Base-by-base conservation (phyloP, 2,329 filamentous ascomycete species). In the Colletotrichum sp. region DNA sequence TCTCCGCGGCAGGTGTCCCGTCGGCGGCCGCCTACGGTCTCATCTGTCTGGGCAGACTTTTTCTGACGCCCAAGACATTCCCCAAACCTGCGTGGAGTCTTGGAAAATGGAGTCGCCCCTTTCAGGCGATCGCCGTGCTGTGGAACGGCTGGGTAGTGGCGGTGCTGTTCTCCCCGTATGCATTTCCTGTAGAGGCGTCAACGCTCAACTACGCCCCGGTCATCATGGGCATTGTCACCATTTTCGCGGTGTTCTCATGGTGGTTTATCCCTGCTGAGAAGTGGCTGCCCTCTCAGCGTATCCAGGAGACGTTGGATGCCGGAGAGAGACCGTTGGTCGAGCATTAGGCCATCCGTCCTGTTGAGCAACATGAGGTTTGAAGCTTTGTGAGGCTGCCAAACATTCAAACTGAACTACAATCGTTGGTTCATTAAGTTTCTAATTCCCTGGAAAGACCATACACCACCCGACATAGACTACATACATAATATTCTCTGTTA, bases 121-220 rank as follows among this genome's bases (percentile, higher is more conserved):
- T 89, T 69, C 87, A 88, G 71, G 82, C 87, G 28, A 86, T 89
- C 66, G 83, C 84, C 0, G 85, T 89, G 2, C 81, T 89, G 59
- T 89, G 88, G 88, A 89, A 89, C 66, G 87, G 82, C 0, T 89
- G 87, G 86, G 87, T 89, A 5, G 88, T 89, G 3, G 87, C 87
- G 0, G 82, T 89, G 4, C 77, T 89, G 8, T 89, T 87, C 72
- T 88, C 86, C 0, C 88, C 88, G 0, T 89, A 88, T 44, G 77
- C 78, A 12, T 89, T 87, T 49, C 87, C 87, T 0, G 87, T 89
- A 2, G 81, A 81, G 1, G 86, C 83, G 2, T 79, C 84, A 21
- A 88, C 82, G 7, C 76, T 89, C 16, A 89, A 89, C 75, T 89
- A 88, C 82, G 88, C 88, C 0, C 88, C 88, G 0, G 87, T 90